Evolutionary conservation across 1,284 basidiomycete genomes (phyloP), one percentile per base, ranked within the genome.

Genomic region (Rugosomyces carneus): DNA sequence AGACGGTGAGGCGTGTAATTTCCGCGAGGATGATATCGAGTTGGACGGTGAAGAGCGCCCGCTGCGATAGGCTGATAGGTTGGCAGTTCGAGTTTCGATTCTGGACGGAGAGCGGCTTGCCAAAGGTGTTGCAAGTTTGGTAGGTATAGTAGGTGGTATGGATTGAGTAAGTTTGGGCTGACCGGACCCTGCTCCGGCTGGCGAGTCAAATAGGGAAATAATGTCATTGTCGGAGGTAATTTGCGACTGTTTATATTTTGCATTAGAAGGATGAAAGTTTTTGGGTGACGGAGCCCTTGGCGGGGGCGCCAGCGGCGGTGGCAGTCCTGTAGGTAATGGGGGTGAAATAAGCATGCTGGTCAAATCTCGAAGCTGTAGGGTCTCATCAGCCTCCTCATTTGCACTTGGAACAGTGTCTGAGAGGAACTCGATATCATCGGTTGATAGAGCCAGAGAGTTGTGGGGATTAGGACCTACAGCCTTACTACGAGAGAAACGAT

Each of bases 391-490:
- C 27, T 63, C 65, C 50, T 80, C 75, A 41, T 58, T 62, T 7
- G 70, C 72, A 51, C 73, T 76, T 3, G 83, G 81, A 3, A 81
- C 79, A 41, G 85, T 78, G 53, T 88, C 85, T 8, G 79, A 75
- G n/a, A 89, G 69, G 54, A 84, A 87, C 53, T 86, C 82, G 19
- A 89, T 66, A 58, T 89, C 85, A 48, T 84, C 78, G 1, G 76
- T 70, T 5, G 84, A 85, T 16, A 88, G 68, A 3, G 81, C 74
- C 35, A 88, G 60, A 8, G 80, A 76, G 39, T 66, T 69, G 32
- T 71, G 69, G 6, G 71, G 60, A 41, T 62, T 66, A 2, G 67
- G 54, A 29, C 58, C 53, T n/a, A 68, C 54, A 5, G 70, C 53
- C 43, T 66, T 72, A 18, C 65, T 52, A 11, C 79, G 74, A 23